Percentiles rank a stretch among this genome's conserved stretches.
Evolutionary conservation across 2,329 filamentous ascomycete species (phyloP).

Genomic region (Pyricularia pennisetigena): DNA sequence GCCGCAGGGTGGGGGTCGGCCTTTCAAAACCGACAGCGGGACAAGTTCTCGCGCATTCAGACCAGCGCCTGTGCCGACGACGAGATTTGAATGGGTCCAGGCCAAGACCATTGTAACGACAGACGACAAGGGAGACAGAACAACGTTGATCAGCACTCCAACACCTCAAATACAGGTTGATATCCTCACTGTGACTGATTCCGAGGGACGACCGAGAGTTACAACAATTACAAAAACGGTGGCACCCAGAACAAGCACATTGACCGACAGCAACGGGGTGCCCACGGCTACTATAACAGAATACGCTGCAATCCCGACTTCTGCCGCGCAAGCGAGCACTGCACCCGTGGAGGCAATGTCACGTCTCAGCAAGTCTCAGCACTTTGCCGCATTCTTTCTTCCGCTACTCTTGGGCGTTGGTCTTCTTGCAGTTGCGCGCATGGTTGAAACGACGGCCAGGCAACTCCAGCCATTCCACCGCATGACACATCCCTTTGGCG

Average conservation of each 20-base stretch:
- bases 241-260: slow-evolving; percentile 6
- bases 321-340: not conserved
- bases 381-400: slow-evolving; percentile 25
- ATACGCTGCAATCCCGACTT: slow-evolving; percentile 8
- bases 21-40: not conserved
- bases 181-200: slow-evolving; percentile 14
- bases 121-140: slow-evolving; percentile 54
- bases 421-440: slow-evolving; percentile 24
- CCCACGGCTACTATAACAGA: slow-evolving; percentile 12
- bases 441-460: slow-evolving; percentile 24
- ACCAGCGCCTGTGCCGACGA: not conserved
- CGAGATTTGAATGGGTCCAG: not conserved
- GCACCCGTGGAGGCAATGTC: not conserved
- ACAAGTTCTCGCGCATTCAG: not conserved
- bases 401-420: slow-evolving; percentile 23
- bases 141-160: slow-evolving; percentile 49
- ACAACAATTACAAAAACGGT: slow-evolving; percentile 9
- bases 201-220: slow-evolving; percentile 7
- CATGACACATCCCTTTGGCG: slow-evolving; percentile 19
- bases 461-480: slow-evolving; percentile 29
- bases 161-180: slow-evolving; percentile 55
- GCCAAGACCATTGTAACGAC: slow-evolving; percentile 50
- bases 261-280: slow-evolving; percentile 9
- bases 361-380: slow-evolving; percentile 18
- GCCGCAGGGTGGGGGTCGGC: not conserved